Evolutionary conservation across 106 monocot genomes (phyloP).

Genomic region (Dendrobium chrysotoxum): DNA sequence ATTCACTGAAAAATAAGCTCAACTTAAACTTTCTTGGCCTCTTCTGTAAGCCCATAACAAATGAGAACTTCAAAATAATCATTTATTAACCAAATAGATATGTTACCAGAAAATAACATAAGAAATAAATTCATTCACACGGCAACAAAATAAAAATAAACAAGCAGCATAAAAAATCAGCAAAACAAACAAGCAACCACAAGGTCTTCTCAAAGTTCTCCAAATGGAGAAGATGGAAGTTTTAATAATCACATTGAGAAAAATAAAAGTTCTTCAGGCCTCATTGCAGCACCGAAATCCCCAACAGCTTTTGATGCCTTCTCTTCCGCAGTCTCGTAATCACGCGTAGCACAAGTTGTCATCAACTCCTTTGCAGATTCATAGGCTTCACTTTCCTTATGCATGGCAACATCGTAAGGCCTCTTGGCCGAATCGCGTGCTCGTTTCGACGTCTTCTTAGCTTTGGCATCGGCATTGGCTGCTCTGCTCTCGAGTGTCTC

Average conservation of each 20-base stretch:
- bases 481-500: neutral
- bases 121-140: no score
- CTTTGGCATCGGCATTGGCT: neutral
- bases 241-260: neutral
- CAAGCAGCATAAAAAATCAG: neutral
- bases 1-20: no score
- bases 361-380: constrained; percentile 12
- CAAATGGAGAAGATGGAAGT: constrained; percentile 1
- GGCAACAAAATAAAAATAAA: neutral
- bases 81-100: neutral
- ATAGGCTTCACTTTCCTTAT: constrained; percentile 14
- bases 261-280: constrained; percentile 7
- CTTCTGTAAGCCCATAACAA: no score
- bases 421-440: neutral
- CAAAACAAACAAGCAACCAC: neutral
- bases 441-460: neutral
- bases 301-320: constrained; percentile 18
- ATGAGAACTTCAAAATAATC: no score
- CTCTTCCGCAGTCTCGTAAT: constrained; percentile 20
- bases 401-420: constrained; percentile 13
- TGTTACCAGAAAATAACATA: no score
- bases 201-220: neutral
- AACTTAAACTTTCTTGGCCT: no score
- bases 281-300: constrained; percentile 6
- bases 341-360: constrained; percentile 7